Evolutionary conservation across 495 filamentous ascomycete species (phyloP), one percentile per base, ranked within the genome.

Genomic region (Cercophora sp.): DNA sequence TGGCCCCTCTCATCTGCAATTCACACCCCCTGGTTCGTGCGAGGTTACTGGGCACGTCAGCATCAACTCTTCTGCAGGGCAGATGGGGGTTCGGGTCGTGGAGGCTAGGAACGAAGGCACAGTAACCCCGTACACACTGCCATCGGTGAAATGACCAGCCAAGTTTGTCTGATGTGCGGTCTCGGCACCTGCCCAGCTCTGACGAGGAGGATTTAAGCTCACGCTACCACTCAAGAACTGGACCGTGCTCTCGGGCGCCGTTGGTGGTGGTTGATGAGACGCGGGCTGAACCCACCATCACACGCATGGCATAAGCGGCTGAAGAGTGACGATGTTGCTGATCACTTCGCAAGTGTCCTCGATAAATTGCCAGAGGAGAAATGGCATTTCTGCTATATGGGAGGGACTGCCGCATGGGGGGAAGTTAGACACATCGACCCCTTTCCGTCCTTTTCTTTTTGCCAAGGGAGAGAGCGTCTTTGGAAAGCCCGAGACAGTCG

Each of bases 301-400:
- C 11, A 22, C 22, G 23, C 31, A 51, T 41, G 26, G 48, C 48
- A 51, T 51, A 51, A 51, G 48, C 48, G 48, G 48, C 48, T 51
- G 48, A 51, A 51, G 15, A 31, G 26, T 31, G 34, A 51, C 26
- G 48, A 42, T 51, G 36, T 22, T 51, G 16, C 16, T 51, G 48
- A 51, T 51, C 48, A n/a, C n/a, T 25, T 29, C 20, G 48, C 48
- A 26, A 48, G 32, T 25, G 40, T 48, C 46, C 29, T 48, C 32
- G 31, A 35, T 48, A 23, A 35, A 48, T 36, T 37, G 20, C 25
- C 26, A 4, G 20, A 11, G 29, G 37, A 36, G 46, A 34, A 32
- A 6, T 32, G 8, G 6, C 46, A 27, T 25, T n/a, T 24, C 19
- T 48, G 31, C 19, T 48, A 48, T 48, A 48, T 32, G 19, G 19